Conservation (phyloP, 2,329 filamentous ascomycete genomes). For the Sporothrix variecibatus region DNA sequence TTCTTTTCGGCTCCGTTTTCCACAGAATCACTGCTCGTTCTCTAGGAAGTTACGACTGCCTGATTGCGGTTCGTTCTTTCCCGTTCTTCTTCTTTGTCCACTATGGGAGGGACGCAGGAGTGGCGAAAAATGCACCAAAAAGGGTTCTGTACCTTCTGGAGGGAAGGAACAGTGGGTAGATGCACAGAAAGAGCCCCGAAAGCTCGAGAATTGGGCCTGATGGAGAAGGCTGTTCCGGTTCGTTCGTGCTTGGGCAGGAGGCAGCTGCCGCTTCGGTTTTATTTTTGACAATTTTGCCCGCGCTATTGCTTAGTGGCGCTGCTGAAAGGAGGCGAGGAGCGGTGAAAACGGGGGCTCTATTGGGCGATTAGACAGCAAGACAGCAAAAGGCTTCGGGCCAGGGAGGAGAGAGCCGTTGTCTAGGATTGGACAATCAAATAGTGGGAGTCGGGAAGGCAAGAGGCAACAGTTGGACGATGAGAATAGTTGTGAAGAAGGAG, state of each 20-base stretch:
- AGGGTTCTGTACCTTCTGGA: not conserved
- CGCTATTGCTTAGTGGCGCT: conserved; percentile 19
- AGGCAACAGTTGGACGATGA: not conserved
- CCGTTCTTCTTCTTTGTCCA: not conserved
- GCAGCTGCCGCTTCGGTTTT: not conserved
- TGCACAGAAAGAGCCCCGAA: not conserved
- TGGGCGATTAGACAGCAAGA: conserved; percentile 21
- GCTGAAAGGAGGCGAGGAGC: not conserved
- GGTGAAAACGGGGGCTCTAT: not conserved
- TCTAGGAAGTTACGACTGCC: not conserved
- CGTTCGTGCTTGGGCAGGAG: not conserved
- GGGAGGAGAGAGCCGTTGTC: not conserved
- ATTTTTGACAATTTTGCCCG: conserved; percentile 12
- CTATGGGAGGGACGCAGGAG: not conserved
- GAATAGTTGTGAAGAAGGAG: not conserved
- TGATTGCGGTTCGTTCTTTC: not conserved
- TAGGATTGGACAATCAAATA: not conserved
- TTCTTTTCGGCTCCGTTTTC: not conserved
- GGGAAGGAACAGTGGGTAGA: conserved; percentile 1
- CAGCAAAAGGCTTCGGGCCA: not conserved
- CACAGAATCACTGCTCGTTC: not conserved
- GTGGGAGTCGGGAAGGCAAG: not conserved
- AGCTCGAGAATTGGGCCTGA: not conserved
- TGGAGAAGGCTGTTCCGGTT: not conserved
- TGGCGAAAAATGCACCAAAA: not conserved